phyloP scores from a whole-genome alignment of 2,329 filamentous ascomycete genomes.

The Monosporascus sp. region DNA sequence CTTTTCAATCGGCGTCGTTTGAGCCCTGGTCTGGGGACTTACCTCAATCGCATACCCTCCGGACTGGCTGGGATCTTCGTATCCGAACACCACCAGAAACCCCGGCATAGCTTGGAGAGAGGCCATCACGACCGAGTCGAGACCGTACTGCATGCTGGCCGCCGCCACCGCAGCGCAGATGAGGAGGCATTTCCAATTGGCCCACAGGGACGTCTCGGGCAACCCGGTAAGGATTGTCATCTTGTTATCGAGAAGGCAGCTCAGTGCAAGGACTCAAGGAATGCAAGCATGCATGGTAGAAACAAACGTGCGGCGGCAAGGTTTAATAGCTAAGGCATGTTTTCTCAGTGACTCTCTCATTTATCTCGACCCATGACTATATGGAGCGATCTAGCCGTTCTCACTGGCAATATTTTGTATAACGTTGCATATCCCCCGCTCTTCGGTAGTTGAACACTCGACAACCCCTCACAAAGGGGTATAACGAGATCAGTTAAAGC shows the following conservation, averaged over 20 bases:
- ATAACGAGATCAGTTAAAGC: no score
- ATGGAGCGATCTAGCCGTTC: not conserved
- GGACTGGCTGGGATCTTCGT: conserved; percentile 31
- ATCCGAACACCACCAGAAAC: conserved; percentile 45
- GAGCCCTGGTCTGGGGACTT: conserved; percentile 8
- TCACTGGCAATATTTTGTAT: conserved; percentile 1
- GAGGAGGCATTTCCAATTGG: conserved; percentile 38
- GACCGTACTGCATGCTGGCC: conserved; percentile 48
- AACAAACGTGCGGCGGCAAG: not conserved
- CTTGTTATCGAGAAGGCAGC: not conserved
- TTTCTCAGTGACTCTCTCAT: no score
- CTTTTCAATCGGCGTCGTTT: no score
- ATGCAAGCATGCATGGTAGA: not conserved
- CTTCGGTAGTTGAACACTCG: conserved; percentile 19
- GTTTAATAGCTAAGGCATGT: not conserved
- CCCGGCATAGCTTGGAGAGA: conserved; percentile 46
- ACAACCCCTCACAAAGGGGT: not conserved
- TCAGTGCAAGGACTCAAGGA: not conserved
- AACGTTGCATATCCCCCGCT: conserved; percentile 15
- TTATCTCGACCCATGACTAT: not conserved
- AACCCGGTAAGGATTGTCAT: conserved; percentile 18
- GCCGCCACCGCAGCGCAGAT: conserved; percentile 42
- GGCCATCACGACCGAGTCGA: conserved; percentile 41
- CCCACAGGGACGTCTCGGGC: conserved; percentile 31
- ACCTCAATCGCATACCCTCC: conserved; percentile 37